Percentiles rank a stretch among this genome's conserved stretches.
Conservation (phyloP, 2,329 filamentous ascomycete species). For the Pseudogymnoascus sp. region DNA sequence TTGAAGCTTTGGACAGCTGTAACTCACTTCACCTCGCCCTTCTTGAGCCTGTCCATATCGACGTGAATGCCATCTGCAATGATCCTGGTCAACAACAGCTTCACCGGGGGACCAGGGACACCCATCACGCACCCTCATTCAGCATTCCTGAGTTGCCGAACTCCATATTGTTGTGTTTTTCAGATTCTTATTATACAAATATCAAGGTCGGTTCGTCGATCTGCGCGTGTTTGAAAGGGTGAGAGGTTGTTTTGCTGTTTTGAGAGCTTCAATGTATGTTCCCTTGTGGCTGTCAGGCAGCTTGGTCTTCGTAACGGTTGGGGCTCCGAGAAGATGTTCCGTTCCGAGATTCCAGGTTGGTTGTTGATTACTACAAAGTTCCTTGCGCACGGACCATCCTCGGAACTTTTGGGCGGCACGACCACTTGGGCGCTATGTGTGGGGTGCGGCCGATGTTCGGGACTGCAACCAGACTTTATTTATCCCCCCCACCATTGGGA, state of each 20-base stretch:
- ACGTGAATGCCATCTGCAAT: slow-evolving; percentile 90
- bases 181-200: background rate
- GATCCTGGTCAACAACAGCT: slow-evolving; percentile 24
- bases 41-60: slow-evolving; percentile 98
- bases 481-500: background rate
- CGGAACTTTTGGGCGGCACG: background rate
- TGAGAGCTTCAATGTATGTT: slow-evolving; percentile 8
- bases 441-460: slow-evolving; percentile 4
- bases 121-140: slow-evolving; percentile 48
- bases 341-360: background rate
- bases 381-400: background rate
- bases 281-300: background rate
- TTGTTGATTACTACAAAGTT: background rate
- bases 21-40: slow-evolving; percentile 94
- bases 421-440: background rate
- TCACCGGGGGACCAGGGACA: slow-evolving; percentile 15
- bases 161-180: slow-evolving; percentile 42
- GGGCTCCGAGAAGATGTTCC: background rate
- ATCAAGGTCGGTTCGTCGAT: background rate
- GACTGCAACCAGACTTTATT: slow-evolving; percentile 4
- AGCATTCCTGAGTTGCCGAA: slow-evolving; percentile 54
- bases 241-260: background rate
- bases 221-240: background rate
- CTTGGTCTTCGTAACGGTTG: slow-evolving; percentile 8
- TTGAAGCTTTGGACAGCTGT: background rate